These are phyloP conservation scores for Gracilaria caudata DNA, from an alignment of 23 red algal genomes.

Conservation along the genomic window DNA sequence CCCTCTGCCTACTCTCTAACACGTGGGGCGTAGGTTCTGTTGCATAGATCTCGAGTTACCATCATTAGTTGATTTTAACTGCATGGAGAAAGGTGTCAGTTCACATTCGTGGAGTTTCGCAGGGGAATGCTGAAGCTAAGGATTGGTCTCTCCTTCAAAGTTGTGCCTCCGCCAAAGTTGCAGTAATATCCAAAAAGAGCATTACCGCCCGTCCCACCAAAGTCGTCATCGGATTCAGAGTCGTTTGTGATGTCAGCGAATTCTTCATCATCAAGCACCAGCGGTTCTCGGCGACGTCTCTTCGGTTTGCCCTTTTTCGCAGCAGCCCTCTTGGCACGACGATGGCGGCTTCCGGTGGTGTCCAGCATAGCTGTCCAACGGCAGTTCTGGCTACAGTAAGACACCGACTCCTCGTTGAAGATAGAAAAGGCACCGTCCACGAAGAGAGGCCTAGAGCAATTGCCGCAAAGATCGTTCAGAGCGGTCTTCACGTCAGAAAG, in stretches of 20 bases:
- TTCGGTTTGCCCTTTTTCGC: slow-evolving; percentile 7
- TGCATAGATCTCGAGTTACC: too few species aligned
- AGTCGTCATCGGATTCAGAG: not conserved
- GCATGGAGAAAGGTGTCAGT: not conserved
- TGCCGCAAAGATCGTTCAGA: not conserved
- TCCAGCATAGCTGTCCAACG: slow-evolving; percentile 25
- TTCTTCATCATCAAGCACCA: not conserved
- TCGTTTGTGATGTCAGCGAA: not conserved
- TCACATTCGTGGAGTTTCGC: not conserved
- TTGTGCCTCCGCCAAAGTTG: not conserved
- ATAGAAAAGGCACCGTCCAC: not conserved
- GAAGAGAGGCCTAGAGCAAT: not conserved
- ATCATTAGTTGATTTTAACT: not conserved
- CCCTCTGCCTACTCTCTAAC: too few species aligned
- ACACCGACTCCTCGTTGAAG: not conserved
- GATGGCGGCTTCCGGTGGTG: slow-evolving; percentile 15
- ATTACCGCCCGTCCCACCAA: not conserved
- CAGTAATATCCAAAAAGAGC: slow-evolving; percentile 11
- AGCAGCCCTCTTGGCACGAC: slow-evolving; percentile 11
- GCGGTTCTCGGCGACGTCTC: not conserved
- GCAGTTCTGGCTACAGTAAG: slow-evolving; percentile 15
- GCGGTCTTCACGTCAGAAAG: not conserved
- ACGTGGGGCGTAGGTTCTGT: not conserved
- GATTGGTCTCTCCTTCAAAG: not conserved
- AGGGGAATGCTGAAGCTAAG: not conserved